These are phyloP conservation scores for Heritiera littoralis DNA, from an alignment of 345 rosid genomes.

Conservation along the genomic window DNA sequence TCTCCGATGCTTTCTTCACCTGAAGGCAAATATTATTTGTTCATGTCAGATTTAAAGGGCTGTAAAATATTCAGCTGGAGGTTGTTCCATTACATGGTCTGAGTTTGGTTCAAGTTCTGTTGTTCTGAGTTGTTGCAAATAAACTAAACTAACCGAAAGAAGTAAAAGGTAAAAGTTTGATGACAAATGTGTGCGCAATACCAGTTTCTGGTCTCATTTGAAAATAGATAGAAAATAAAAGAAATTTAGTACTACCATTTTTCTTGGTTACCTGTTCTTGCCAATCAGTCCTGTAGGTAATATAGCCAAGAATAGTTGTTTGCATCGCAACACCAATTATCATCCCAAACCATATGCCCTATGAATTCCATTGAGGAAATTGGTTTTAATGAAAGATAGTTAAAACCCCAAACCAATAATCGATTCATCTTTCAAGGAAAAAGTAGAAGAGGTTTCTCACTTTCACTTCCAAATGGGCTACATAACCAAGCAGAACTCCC, in stretches of 20 bases:
- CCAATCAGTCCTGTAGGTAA: conserved; percentile 58
- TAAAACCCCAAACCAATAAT: too few relatives aligned
- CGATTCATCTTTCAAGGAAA: background rate
- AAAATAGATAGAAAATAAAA: too few relatives aligned
- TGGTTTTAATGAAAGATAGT: background rate
- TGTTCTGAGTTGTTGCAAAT: too few relatives aligned
- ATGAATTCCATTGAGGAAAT: background rate
- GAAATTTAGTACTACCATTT: too few relatives aligned
- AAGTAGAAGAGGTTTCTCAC: conserved; percentile 25
- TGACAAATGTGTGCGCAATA: too few relatives aligned
- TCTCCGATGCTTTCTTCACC: conserved; percentile 42
- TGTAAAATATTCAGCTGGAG: too few relatives aligned
- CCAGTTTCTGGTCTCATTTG: too few relatives aligned
- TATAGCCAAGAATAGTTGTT: conserved; percentile 34
- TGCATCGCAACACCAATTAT: conserved; percentile 44
- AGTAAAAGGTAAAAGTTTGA: too few relatives aligned
- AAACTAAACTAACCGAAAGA: too few relatives aligned
- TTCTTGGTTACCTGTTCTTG: conserved; percentile 42
- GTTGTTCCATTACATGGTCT: too few relatives aligned
- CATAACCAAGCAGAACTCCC: conserved; percentile 57
- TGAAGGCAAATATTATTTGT: background rate
- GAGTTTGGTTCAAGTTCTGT: too few relatives aligned
- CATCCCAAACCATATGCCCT: conserved; percentile 72
- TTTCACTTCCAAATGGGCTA: conserved; percentile 50
- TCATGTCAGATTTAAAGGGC: background rate